phyloP scores from a whole-genome alignment of 2,329 filamentous ascomycete species.

The Sporothrix phasma region DNA sequence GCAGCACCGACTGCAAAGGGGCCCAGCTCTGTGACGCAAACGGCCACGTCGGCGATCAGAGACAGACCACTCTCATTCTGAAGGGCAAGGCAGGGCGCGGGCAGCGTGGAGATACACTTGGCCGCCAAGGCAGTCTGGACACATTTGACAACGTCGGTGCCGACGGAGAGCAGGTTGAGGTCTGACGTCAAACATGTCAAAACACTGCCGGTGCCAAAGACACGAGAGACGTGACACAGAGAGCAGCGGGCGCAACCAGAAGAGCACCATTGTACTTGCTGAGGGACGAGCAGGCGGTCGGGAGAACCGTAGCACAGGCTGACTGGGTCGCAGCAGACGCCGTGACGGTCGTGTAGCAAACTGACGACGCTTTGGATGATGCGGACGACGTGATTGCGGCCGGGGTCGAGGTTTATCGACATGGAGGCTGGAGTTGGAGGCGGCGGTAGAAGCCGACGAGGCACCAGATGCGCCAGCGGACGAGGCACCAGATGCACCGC shows the following conservation, averaged over 20 bases:
- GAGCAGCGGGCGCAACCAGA: background rate
- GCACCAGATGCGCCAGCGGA: background rate
- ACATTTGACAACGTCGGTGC: constrained; percentile 5
- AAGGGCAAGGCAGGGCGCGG: constrained; percentile 10
- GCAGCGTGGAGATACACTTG: constrained; percentile 12
- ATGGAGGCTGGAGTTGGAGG: background rate
- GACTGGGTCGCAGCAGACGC: background rate
- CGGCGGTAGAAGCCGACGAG: background rate
- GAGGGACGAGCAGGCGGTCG: background rate
- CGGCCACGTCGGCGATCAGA: background rate
- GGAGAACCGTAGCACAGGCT: constrained; percentile 12
- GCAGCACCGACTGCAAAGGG: constrained; percentile 14
- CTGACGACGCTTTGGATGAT: background rate
- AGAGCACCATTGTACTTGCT: background rate
- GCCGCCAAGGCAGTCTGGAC: background rate
- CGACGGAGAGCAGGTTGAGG: background rate
- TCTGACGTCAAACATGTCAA: constrained; percentile 2
- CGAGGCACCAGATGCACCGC: background rate
- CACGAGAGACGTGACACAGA: background rate
- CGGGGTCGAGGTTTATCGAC: too few relatives aligned
- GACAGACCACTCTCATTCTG: background rate
- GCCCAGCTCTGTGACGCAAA: constrained; percentile 15
- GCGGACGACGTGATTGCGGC: background rate
- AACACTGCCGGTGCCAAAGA: background rate
- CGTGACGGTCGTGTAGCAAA: constrained; percentile 9